These are phyloP conservation scores for Imleria badia DNA, from an alignment of 768 basidiomycete species.

Conservation along the genomic window DNA sequence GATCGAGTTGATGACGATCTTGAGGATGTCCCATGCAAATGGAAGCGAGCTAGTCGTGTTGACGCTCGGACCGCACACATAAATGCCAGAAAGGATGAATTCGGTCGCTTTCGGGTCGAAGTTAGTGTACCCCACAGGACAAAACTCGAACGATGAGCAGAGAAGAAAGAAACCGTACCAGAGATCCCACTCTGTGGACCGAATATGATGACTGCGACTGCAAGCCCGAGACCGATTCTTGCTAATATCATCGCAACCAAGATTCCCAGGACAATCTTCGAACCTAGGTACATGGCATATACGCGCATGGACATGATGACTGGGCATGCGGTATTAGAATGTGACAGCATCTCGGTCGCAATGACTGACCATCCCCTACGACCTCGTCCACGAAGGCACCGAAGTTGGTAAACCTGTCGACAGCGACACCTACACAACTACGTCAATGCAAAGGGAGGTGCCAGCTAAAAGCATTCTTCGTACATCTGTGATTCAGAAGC, in stretches of 20 bases:
- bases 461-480: neutral
- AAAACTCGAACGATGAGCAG: too few relatives aligned
- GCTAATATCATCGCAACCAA: constrained; percentile 4
- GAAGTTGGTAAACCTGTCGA: constrained; percentile 12
- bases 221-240: constrained; percentile 10
- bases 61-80: constrained; percentile 13
- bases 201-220: constrained; percentile 4
- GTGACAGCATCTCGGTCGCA: neutral
- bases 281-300: constrained; percentile 23
- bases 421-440: constrained; percentile 4
- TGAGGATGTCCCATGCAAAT: constrained; percentile 17
- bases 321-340: neutral
- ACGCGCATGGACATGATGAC: constrained; percentile 20
- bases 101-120: constrained; percentile 10
- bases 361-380: constrained; percentile 11
- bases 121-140: neutral
- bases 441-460: neutral
- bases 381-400: constrained; percentile 10
- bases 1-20: constrained; percentile 8
- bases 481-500: constrained; percentile 8
- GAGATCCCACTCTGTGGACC: constrained; percentile 19
- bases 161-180: constrained; percentile 12
- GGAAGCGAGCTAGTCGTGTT: constrained; percentile 1
- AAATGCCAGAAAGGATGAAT: constrained; percentile 14
- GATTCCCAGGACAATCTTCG: constrained; percentile 6